Percentiles rank a stretch among this genome's conserved stretches.
Evolutionary conservation across 768 basidiomycete genomes (phyloP).

Genomic region (Jaapia argillacea): DNA sequence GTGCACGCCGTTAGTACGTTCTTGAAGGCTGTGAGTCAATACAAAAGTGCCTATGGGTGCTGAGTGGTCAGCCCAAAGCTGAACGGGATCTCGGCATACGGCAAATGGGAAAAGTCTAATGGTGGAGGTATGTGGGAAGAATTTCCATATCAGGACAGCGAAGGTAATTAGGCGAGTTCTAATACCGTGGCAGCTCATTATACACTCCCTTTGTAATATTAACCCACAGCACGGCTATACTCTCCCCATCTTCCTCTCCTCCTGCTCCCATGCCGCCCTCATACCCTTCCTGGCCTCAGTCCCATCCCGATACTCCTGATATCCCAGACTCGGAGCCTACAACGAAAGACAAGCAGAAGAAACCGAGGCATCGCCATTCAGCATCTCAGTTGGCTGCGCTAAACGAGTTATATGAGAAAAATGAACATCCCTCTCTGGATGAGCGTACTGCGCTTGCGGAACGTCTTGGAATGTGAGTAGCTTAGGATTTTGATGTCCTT

Average conservation of each 20-base stretch:
- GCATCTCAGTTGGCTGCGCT: slow-evolving; percentile 64
- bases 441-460: slow-evolving; percentile 60
- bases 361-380: slow-evolving; percentile 71
- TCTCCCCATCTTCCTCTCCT: slow-evolving; percentile 1
- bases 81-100: no score
- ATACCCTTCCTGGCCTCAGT: slow-evolving; percentile 9
- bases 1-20: no score
- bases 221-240: slow-evolving; percentile 4
- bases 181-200: neutral
- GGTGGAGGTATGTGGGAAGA: no score
- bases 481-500: neutral
- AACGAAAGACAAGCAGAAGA: slow-evolving; percentile 45
- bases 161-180: no score
- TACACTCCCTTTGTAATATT: neutral
- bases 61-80: no score
- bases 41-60: no score
- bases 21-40: no score
- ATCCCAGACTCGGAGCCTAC: slow-evolving; percentile 11
- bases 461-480: slow-evolving; percentile 63
- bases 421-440: slow-evolving; percentile 66
- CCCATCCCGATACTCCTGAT: slow-evolving; percentile 6
- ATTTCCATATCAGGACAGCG: no score
- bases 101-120: no score
- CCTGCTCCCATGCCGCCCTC: slow-evolving; percentile 6
- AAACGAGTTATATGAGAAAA: slow-evolving; percentile 69